Percentiles rank a stretch among this genome's conserved stretches.
Conservation (phyloP, 352 stramenopile genomes). For the Pythium myriotylum region DNA sequence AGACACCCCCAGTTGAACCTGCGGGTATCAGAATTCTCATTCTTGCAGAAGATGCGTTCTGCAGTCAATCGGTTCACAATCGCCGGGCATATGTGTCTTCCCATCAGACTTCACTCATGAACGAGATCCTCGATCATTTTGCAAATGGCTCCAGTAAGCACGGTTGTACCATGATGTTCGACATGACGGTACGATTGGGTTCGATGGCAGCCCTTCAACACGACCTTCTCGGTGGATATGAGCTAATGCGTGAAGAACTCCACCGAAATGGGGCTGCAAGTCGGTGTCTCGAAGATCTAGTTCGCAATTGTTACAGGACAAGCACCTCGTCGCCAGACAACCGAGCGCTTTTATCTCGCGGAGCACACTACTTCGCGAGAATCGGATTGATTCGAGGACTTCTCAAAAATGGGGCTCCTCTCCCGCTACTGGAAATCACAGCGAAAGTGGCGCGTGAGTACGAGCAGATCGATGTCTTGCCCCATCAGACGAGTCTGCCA, state of each 20-base stretch:
- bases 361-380: conserved; percentile 45
- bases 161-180: conserved; percentile 11
- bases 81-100: neutral
- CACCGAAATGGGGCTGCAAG: neutral
- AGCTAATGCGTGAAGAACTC: conserved; percentile 1
- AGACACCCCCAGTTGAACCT: conserved; percentile 1
- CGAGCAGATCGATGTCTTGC: conserved; percentile 21
- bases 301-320: conserved; percentile 43
- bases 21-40: conserved; percentile 11
- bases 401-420: conserved; percentile 32
- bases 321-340: conserved; percentile 45
- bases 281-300: conserved; percentile 25
- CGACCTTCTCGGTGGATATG: conserved; percentile 31
- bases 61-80: neutral
- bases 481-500: neutral
- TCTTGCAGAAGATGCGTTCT: conserved; percentile 13
- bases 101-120: conserved; percentile 5
- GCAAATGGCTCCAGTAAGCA: neutral
- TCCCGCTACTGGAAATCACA: conserved; percentile 35
- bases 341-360: conserved; percentile 37
- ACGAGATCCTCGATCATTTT: conserved; percentile 10
- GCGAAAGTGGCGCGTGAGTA: conserved; percentile 42
- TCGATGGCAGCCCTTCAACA: conserved; percentile 28
- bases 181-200: conserved; percentile 24
- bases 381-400: conserved; percentile 44